A percentile compares a stretch with the other conserved stretches of the same genome.
These are phyloP conservation scores for Pythium plurisporium DNA, from an alignment of 352 stramenopile genomes.

Conservation along the genomic window DNA sequence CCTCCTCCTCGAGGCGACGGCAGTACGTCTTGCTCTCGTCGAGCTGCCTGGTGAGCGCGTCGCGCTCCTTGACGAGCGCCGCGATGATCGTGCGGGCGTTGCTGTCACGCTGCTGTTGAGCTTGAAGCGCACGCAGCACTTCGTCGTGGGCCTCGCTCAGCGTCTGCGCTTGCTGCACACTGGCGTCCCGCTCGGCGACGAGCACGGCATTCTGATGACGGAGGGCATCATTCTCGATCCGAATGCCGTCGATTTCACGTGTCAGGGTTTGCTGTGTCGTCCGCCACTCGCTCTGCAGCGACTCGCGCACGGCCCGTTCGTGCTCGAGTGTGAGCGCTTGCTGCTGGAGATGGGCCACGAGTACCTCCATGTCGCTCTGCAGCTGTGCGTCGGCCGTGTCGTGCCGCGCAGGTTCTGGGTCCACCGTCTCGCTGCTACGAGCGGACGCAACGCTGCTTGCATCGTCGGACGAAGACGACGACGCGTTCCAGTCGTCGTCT, in stretches of 20 bases:
- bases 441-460: no score
- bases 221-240: constrained; percentile 46
- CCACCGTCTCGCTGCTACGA: background rate
- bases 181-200: constrained; percentile 25
- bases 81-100: constrained; percentile 26
- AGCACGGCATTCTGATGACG: constrained; percentile 30
- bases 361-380: constrained; percentile 48
- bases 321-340: constrained; percentile 26
- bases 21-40: constrained; percentile 48
- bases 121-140: constrained; percentile 35
- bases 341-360: constrained; percentile 48
- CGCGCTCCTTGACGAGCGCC: constrained; percentile 25
- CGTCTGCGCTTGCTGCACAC: constrained; percentile 16
- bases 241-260: constrained; percentile 31
- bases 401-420: no score
- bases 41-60: constrained; percentile 30
- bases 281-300: background rate
- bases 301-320: constrained; percentile 27
- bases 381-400: constrained; percentile 25
- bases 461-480: background rate
- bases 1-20: constrained; percentile 46
- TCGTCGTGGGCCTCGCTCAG: constrained; percentile 44
- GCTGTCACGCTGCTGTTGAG: constrained; percentile 37
- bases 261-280: constrained; percentile 12
- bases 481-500: background rate